These are phyloP conservation scores for Dothiorella sarmentorum DNA, from an alignment of 2,329 filamentous ascomycete genomes.

Conservation along the genomic window DNA sequence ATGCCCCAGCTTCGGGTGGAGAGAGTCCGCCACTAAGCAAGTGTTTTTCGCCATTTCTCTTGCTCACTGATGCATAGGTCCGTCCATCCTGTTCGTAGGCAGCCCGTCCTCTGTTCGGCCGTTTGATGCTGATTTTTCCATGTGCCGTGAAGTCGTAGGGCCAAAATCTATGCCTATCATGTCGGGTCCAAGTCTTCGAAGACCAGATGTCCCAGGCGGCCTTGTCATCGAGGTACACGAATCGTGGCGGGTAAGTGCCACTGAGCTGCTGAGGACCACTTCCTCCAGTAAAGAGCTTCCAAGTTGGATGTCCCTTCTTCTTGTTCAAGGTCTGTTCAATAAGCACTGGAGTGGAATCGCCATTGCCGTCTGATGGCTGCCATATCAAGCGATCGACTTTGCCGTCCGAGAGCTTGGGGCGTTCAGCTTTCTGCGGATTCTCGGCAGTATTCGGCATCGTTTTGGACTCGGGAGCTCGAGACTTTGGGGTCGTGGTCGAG, in stretches of 20 bases:
- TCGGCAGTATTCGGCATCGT: background rate
- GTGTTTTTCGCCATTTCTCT: background rate
- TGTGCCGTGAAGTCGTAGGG: constrained; percentile 37
- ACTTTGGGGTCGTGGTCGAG: background rate
- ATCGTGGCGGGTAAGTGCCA: constrained; percentile 31
- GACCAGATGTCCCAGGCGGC: constrained; percentile 33
- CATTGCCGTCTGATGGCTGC: constrained; percentile 38
- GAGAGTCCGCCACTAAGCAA: background rate
- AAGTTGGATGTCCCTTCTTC: constrained; percentile 32
- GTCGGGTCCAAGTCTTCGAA: constrained; percentile 29
- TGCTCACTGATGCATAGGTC: background rate
- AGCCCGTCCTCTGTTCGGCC: constrained; percentile 38
- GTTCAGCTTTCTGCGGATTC: too few relatives aligned
- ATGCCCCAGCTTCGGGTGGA: background rate
- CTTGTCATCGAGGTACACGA: constrained; percentile 41
- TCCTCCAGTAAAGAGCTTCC: constrained; percentile 37
- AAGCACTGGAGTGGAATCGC: constrained; percentile 28
- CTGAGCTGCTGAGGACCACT: constrained; percentile 26
- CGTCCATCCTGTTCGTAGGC: constrained; percentile 23
- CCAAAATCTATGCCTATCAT: constrained; percentile 32
- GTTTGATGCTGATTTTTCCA: constrained; percentile 29
- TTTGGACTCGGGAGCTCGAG: background rate
- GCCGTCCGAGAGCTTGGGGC: constrained; percentile 25
- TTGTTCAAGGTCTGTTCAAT: constrained; percentile 25
- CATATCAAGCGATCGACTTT: constrained; percentile 36